Conservation (phyloP, 1,284 basidiomycete species). For the Gomphus bonarii region DNA sequence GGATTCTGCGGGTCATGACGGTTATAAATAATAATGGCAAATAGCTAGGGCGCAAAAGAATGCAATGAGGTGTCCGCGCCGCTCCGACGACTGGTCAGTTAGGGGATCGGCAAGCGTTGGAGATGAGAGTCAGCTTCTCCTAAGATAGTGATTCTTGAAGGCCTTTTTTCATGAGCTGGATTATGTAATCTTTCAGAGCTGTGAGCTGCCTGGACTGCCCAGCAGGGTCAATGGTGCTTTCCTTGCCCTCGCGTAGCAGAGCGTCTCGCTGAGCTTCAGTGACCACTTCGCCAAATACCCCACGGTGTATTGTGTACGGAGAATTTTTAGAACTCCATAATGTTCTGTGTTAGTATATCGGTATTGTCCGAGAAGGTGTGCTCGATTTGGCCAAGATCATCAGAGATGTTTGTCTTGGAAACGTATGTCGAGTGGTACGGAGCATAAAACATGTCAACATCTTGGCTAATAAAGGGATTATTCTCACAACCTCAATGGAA, state of each 20-base stretch:
- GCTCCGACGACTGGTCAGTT: slow-evolving; percentile 46
- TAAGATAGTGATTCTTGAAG: slow-evolving; percentile 88
- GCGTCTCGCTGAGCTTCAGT: slow-evolving; percentile 94
- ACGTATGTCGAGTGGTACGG: slow-evolving; percentile 82
- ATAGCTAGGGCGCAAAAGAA: slow-evolving; percentile 90
- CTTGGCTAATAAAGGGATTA: slow-evolving; percentile 95
- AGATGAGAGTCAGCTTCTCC: slow-evolving; percentile 85
- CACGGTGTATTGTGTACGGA: slow-evolving; percentile 79
- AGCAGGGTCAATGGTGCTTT: slow-evolving; percentile 52
- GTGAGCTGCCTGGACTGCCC: slow-evolving; percentile 61
- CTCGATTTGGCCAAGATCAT: slow-evolving; percentile 96
- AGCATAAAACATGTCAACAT: slow-evolving; percentile 94
- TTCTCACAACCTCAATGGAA: slow-evolving; percentile 97
- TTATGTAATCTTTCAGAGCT: slow-evolving; percentile 69
- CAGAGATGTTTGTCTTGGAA: slow-evolving; percentile 95
- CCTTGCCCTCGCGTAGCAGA: slow-evolving; percentile 71
- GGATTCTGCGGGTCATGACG: slow-evolving; percentile 58
- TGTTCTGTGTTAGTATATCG: slow-evolving; percentile 89
- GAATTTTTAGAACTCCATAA: slow-evolving; percentile 98
- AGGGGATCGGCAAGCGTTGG: slow-evolving; percentile 77
- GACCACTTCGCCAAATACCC: slow-evolving; percentile 85
- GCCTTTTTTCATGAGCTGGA: slow-evolving; percentile 60
- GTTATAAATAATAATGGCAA: slow-evolving; percentile 88
- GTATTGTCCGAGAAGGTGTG: slow-evolving; percentile 99
- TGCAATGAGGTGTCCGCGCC: slow-evolving; percentile 61